Conservation (phyloP, 2,329 filamentous ascomycete species). For the Cercospora sojina region DNA sequence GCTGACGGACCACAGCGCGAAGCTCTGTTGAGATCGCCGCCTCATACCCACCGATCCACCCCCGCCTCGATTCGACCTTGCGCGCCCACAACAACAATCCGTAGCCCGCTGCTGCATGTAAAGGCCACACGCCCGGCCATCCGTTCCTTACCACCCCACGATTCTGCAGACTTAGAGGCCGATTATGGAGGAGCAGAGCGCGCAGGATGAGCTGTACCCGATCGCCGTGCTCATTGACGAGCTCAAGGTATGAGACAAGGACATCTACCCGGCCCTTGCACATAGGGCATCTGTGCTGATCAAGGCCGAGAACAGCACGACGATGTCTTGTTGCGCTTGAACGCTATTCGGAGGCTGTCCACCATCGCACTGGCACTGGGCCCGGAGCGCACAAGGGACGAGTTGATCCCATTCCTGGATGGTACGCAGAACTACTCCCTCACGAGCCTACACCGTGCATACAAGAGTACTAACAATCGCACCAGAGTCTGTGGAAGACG, state of each 20-base stretch:
- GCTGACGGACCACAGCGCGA: slow-evolving; percentile 1
- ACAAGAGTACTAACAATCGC: slow-evolving; percentile 35
- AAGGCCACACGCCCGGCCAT: slow-evolving; percentile 29
- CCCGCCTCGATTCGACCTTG: slow-evolving; percentile 4
- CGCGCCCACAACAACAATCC: slow-evolving; percentile 14
- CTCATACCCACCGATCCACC: neutral
- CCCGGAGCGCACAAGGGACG: slow-evolving; percentile 93
- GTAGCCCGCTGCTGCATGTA: slow-evolving; percentile 17
- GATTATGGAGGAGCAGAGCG: slow-evolving; percentile 82
- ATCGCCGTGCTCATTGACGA: slow-evolving; percentile 99
- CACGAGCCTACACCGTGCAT: neutral
- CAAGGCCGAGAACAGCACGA: slow-evolving; percentile 67
- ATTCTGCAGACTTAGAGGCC: slow-evolving; percentile 16
- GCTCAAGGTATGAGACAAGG: slow-evolving; percentile 72
- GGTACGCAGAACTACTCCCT: slow-evolving; percentile 59
- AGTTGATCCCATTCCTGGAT: slow-evolving; percentile 98
- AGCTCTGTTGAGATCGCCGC: neutral
- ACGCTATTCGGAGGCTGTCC: slow-evolving; percentile 96
- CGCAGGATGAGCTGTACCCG: slow-evolving; percentile 98
- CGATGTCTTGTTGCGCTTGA: slow-evolving; percentile 94
- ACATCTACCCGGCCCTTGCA: slow-evolving; percentile 1
- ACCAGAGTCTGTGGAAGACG: slow-evolving; percentile 95
- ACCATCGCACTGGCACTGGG: slow-evolving; percentile 96
- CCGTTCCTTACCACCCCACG: slow-evolving; percentile 29
- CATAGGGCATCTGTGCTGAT: neutral